phyloP scores from a whole-genome alignment of 768 basidiomycete genomes.

The Lactarius indigo region DNA sequence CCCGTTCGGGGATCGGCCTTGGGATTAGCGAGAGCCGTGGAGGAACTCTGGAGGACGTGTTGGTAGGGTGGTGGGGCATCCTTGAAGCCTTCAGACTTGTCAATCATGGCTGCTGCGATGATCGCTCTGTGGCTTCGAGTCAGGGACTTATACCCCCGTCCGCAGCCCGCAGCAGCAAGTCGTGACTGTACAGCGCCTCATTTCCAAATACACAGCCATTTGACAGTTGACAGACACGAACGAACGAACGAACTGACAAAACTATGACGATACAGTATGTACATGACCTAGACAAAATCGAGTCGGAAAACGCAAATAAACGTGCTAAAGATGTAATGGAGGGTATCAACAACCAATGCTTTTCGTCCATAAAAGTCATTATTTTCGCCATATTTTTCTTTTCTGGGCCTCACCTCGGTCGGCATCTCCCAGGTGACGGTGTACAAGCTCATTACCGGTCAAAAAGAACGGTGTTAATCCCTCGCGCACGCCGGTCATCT shows the following conservation, averaged over 20 bases:
- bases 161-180: not conserved
- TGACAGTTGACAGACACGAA: not conserved
- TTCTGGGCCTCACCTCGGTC: not conserved
- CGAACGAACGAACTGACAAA: conserved; percentile 1
- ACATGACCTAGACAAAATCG: conserved; percentile 5
- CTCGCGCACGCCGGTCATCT: conserved; percentile 58
- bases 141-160: not conserved
- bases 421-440: not conserved
- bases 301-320: not conserved
- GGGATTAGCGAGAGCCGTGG: not conserved
- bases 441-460: conserved; percentile 16
- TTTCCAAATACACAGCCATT: not conserved
- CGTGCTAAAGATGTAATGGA: not conserved
- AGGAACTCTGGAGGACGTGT: conserved; percentile 5
- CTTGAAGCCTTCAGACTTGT: conserved; percentile 16
- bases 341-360: not conserved
- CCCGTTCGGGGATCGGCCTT: not conserved
- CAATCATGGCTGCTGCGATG: conserved; percentile 17
- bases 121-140: not conserved
- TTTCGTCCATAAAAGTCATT: not conserved
- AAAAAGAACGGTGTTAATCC: not conserved
- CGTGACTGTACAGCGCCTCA: not conserved
- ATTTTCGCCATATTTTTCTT: not conserved
- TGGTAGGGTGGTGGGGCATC: conserved; percentile 24
- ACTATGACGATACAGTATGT: not conserved